Evolutionary conservation across 2,329 filamentous ascomycete genomes (phyloP).

Genomic region (Erysiphe pulchra): DNA sequence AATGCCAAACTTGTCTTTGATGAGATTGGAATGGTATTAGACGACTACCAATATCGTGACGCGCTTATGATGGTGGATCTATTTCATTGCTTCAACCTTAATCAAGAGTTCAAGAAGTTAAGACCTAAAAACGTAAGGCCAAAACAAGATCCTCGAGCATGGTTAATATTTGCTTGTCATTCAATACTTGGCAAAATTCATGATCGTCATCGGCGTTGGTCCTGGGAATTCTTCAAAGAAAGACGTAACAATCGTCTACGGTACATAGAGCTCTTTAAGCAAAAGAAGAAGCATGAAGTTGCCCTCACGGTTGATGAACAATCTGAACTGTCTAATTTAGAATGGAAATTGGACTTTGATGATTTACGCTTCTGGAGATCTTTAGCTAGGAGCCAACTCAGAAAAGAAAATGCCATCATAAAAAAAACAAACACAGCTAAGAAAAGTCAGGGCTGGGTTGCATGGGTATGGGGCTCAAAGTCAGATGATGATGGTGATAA

Average conservation of each 20-base stretch:
- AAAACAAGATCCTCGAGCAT: constrained; percentile 76
- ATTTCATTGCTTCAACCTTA: constrained; percentile 94
- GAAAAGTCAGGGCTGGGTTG: constrained; percentile 63
- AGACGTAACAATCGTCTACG: constrained; percentile 66
- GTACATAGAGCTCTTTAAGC: constrained; percentile 93
- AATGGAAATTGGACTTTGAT: constrained; percentile 77
- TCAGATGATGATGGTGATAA: constrained; percentile 34
- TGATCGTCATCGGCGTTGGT: constrained; percentile 77
- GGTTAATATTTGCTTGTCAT: constrained; percentile 76
- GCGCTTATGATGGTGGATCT: constrained; percentile 93
- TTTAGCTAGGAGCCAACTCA: constrained; percentile 73
- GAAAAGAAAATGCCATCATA: constrained; percentile 83
- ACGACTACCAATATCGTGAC: constrained; percentile 93
- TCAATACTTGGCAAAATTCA: constrained; percentile 86
- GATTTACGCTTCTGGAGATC: constrained; percentile 96
- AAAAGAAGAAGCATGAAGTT: constrained; percentile 47
- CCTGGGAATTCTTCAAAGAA: constrained; percentile 87
- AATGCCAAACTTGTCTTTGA: constrained; percentile 81
- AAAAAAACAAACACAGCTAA: constrained; percentile 34
- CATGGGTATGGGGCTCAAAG: constrained; percentile 78
- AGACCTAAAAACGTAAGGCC: constrained; percentile 60
- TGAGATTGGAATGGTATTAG: constrained; percentile 90
- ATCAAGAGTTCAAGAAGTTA: constrained; percentile 86
- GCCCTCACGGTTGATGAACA: constrained; percentile 40
- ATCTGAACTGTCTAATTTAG: constrained; percentile 48